Evolutionary conservation across 805 yeast species (phyloP), one percentile per base, ranked within the genome.

Genomic region (Yarrowia sp.): DNA sequence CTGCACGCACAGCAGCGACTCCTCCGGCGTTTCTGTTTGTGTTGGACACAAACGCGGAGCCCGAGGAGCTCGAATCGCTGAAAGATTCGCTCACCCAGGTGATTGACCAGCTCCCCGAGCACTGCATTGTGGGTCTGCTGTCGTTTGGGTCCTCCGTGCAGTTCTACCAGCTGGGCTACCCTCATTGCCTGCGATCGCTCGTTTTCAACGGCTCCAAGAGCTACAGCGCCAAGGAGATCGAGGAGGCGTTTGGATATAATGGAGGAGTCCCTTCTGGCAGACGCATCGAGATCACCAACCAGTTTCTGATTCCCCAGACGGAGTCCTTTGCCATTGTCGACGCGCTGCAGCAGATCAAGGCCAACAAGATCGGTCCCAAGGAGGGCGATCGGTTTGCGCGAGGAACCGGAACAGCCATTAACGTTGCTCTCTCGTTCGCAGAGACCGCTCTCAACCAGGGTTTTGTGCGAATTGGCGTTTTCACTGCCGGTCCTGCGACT

Each of bases 401-500:
- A 77, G 88, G 93, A 64, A 90, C 97, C 2, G 99, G 99, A 63
- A 85, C 96, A 24, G 98, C 99, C 6, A 74, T 92, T 68, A 84
- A 87, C 66, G 85, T 94, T 66, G 97, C 97, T 8, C 80, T 91
- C 24, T 82, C 88, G 67, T 73, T 94, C 61, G 81, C 91, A 65
- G 96, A 92, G 71, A 86, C 89, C 36, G 80, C 94, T 32, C 90
- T 84, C 76, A 85, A 90, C 59, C 75, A 79, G 38, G 46, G 85
- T 67, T 96, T 97, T 61, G 91, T 96, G 14, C 85, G 97, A 73
- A 81, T 94, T 68, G 85, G 90, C 78, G 79, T 94, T 63, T 94
- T 94, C 70, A 85, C 96, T 39, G 94, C 93, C 61, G 99, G 99
- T 65, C 96, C 97, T 49, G 86, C 97, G 72, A 94, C 99, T 47